phyloP scores from a whole-genome alignment of 2,329 filamentous ascomycete species.

The Trichoderma afroharzianum region DNA sequence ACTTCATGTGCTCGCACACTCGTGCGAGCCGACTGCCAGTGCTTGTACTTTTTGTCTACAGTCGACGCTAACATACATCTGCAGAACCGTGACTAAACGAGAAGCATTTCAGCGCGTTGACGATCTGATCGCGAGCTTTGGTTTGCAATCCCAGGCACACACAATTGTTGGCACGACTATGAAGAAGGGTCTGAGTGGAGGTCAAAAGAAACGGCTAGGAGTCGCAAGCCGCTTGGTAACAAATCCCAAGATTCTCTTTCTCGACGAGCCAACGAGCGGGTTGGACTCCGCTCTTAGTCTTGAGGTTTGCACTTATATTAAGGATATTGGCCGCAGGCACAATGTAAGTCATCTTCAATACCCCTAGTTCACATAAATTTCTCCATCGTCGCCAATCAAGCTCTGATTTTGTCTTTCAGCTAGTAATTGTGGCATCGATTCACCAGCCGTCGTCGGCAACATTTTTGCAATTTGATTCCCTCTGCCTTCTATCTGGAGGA shows the following conservation, averaged over 20 bases:
- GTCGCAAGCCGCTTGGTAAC: constrained; percentile 81
- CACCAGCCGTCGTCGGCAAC: constrained; percentile 81
- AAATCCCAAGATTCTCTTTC: constrained; percentile 72
- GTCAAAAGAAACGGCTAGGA: constrained; percentile 77
- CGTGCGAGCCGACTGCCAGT: neutral
- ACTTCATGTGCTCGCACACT: neutral
- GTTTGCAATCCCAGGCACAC: constrained; percentile 64
- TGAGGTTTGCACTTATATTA: constrained; percentile 72
- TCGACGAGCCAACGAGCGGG: constrained; percentile 82
- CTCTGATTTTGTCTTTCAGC: constrained; percentile 31
- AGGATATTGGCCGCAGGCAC: constrained; percentile 48
- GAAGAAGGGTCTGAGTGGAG: constrained; percentile 77
- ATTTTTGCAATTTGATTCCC: constrained; percentile 75
- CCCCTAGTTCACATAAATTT: neutral
- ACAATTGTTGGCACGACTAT: constrained; percentile 79
- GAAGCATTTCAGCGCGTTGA: constrained; percentile 63
- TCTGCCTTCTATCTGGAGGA: constrained; percentile 69
- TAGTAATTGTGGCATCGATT: constrained; percentile 78
- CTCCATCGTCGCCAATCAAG: constrained; percentile 28
- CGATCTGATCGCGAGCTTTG: constrained; percentile 67
- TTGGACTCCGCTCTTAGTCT: constrained; percentile 73
- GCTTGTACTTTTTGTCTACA: neutral
- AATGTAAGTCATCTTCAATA: neutral
- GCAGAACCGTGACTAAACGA: constrained; percentile 32
- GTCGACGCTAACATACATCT: neutral